Percentiles rank a stretch among this genome's conserved stretches.
Evolutionary conservation across 2,329 filamentous ascomycete genomes (phyloP).

Genomic region (Colletotrichum sp.): DNA sequence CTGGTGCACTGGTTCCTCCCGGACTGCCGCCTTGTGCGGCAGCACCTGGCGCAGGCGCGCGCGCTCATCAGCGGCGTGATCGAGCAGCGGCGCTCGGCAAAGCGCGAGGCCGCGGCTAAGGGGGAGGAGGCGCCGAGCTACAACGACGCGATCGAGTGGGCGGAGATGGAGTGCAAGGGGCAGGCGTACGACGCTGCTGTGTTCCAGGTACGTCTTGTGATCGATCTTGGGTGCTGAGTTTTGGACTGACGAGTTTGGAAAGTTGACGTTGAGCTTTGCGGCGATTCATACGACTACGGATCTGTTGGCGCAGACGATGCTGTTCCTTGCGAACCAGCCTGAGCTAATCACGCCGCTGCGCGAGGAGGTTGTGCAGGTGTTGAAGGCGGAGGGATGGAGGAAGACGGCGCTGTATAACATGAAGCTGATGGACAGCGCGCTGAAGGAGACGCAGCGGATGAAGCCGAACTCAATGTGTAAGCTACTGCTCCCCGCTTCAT

Average conservation of each 20-base stretch:
- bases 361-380: slow-evolving; percentile 41
- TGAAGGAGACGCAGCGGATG: slow-evolving; percentile 41
- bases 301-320: slow-evolving; percentile 37
- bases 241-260: too few species aligned
- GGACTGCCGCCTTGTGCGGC: slow-evolving; percentile 36
- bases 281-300: slow-evolving; percentile 48
- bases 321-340: slow-evolving; percentile 41
- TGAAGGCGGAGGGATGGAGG: slow-evolving; percentile 37
- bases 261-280: slow-evolving; percentile 73
- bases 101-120: slow-evolving; percentile 25
- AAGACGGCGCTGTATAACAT: slow-evolving; percentile 41
- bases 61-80: slow-evolving; percentile 37
- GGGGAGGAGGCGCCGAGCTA: background rate
- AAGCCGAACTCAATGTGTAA: background rate
- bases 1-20: slow-evolving; percentile 51
- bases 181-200: slow-evolving; percentile 58
- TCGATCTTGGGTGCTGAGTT: too few species aligned
- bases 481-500: background rate
- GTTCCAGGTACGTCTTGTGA: slow-evolving; percentile 54
- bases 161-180: slow-evolving; percentile 47
- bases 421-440: slow-evolving; percentile 43
- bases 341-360: slow-evolving; percentile 45
- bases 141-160: slow-evolving; percentile 48
- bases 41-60: slow-evolving; percentile 35
- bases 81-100: slow-evolving; percentile 26